phyloP scores from a whole-genome alignment of 768 basidiomycete species.

The Sporobolomyces roseus region DNA sequence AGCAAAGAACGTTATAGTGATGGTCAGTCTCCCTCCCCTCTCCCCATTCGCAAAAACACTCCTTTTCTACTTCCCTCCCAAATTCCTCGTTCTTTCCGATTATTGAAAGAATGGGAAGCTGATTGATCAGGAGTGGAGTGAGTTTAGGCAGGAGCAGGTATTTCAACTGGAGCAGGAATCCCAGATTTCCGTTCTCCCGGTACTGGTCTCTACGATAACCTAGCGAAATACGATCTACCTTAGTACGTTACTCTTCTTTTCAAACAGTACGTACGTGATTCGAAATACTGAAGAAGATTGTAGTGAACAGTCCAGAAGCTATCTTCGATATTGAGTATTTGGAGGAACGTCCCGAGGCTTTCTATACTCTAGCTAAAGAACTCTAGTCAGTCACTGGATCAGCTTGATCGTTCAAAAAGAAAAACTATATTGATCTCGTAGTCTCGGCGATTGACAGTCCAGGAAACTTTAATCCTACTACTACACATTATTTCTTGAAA shows the following conservation, averaged over 20 bases:
- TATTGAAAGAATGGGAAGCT: too few relatives aligned
- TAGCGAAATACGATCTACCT: slow-evolving; percentile 49
- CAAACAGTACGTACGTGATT: background rate
- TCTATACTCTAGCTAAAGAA: slow-evolving; percentile 88
- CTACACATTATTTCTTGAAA: slow-evolving; percentile 82
- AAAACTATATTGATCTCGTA: too few relatives aligned
- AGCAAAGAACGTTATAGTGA: slow-evolving; percentile 36
- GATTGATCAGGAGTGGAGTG: too few relatives aligned
- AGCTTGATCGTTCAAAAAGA: too few relatives aligned
- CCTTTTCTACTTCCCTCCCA: too few relatives aligned
- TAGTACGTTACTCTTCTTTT: slow-evolving; percentile 7
- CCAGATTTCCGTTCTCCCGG: slow-evolving; percentile 85
- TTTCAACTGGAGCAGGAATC: slow-evolving; percentile 68
- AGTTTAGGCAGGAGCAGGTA: slow-evolving; percentile 54
- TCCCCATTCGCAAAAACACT: too few relatives aligned
- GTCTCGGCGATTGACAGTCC: slow-evolving; percentile 47
- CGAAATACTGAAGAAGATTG: background rate
- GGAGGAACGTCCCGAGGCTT: slow-evolving; percentile 45
- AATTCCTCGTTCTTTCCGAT: background rate
- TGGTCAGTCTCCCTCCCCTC: slow-evolving; percentile 15
- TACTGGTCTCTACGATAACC: slow-evolving; percentile 60
- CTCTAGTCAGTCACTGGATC: slow-evolving; percentile 55
- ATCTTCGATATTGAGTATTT: slow-evolving; percentile 92
- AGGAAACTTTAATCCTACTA: slow-evolving; percentile 75
- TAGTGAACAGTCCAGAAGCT: slow-evolving; percentile 65